phyloP scores from a whole-genome alignment of 2,329 filamentous ascomycete species.

The Cryphonectria naterciae region DNA sequence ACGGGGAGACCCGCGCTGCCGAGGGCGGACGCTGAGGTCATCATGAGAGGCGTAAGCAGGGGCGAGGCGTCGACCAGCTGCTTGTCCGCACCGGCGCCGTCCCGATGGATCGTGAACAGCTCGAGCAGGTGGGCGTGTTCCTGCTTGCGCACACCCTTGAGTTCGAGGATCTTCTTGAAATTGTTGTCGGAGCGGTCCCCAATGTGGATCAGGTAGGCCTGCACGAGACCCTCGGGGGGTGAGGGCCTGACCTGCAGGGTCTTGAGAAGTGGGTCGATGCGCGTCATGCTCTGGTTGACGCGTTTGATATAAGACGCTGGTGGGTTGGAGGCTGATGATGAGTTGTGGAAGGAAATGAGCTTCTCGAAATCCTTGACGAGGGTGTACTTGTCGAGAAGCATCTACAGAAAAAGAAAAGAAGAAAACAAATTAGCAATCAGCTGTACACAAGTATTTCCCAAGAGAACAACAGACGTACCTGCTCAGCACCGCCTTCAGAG shows the following conservation, averaged over 20 bases:
- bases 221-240: conserved; percentile 90
- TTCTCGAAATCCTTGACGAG: conserved; percentile 78
- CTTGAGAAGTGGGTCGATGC: conserved; percentile 91
- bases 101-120: conserved; percentile 79
- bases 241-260: conserved; percentile 92
- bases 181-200: conserved; percentile 91
- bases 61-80: conserved; percentile 72
- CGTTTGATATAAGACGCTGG: conserved; percentile 77
- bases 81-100: conserved; percentile 70
- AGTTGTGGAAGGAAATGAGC: conserved; percentile 67
- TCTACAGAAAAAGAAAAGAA: conserved; percentile 54
- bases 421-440: conserved; percentile 32
- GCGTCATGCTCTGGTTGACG: conserved; percentile 80
- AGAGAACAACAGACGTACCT: conserved; percentile 52
- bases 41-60: conserved; percentile 70
- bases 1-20: conserved; percentile 40
- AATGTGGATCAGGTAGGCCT: conserved; percentile 97
- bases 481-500: conserved; percentile 91
- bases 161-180: conserved; percentile 93
- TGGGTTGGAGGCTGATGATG: conserved; percentile 46
- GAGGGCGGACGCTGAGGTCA: conserved; percentile 45
- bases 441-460: not conserved
- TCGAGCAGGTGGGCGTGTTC: conserved; percentile 86
- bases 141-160: conserved; percentile 86
- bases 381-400: conserved; percentile 94